Conservation (phyloP, 225 moss, liverwort and hornwort genomes). For the Ulota crispa region DNA sequence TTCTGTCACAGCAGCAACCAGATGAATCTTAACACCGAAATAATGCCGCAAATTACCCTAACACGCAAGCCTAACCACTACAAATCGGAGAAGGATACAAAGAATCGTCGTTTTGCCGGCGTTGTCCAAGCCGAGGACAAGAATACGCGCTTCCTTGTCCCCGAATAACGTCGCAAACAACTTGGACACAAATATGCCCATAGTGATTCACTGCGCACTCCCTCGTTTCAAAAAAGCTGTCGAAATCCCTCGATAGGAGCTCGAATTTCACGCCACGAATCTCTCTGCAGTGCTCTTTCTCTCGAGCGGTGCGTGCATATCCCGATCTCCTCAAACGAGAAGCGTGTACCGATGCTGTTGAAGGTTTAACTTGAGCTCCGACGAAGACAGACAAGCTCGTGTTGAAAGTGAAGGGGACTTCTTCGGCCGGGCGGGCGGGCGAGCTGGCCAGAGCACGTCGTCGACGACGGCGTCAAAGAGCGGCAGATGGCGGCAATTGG, state of each 20-base stretch:
- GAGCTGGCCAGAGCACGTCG: not conserved
- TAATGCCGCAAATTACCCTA: slow-evolving; percentile 35
- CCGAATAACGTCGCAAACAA: slow-evolving; percentile 77
- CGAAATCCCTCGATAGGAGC: not conserved
- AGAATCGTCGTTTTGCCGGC: slow-evolving; percentile 97
- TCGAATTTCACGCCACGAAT: slow-evolving; percentile 11
- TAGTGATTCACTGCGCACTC: slow-evolving; percentile 25
- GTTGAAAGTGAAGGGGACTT: not conserved
- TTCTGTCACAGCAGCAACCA: not conserved
- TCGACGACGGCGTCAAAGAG: not conserved
- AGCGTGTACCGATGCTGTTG: not conserved
- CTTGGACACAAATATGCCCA: slow-evolving; percentile 86
- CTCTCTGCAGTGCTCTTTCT: slow-evolving; percentile 6
- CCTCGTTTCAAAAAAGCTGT: not conserved
- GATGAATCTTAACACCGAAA: no score
- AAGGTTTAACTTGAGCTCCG: not conserved
- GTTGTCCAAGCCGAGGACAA: slow-evolving; percentile 88
- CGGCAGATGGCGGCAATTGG: not conserved
- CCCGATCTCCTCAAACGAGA: slow-evolving; percentile 18
- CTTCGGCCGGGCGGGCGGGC: not conserved
- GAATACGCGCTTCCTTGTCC: slow-evolving; percentile 90
- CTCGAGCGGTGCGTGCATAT: slow-evolving; percentile 16
- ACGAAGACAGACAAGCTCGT: not conserved
- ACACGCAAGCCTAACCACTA: not conserved
- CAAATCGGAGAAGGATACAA: slow-evolving; percentile 62